Base-by-base conservation (phyloP, 1,284 basidiomycete species). In the Fomitopsis schrenkii region DNA sequence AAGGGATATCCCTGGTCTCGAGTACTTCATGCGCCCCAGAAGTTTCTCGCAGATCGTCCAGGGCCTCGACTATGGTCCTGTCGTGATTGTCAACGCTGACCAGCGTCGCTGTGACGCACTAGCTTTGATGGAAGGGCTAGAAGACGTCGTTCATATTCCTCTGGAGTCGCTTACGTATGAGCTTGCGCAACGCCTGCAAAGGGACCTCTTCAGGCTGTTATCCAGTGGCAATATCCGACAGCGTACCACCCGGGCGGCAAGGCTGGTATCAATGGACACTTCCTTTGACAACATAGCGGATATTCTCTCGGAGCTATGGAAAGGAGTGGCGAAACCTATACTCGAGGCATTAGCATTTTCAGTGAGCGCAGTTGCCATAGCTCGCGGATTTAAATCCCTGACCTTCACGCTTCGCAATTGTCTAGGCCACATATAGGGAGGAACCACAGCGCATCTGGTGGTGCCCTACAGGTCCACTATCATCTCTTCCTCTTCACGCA, bases 401-500 rank as follows among this genome's bases (percentile, higher is more conserved):
- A 33, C 30, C 30, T 33, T 33, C 30, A 33, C 2, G 30, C 30
- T 33, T 8, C 2, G 8, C 30, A 33, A 33, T 3, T 33, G 30
- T 33, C 30, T 33, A 33, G 30, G 30, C 30, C 33, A 10, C 30
- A 8, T 5, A 48, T 33, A 7, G 7, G 10, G 15, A 17, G 30
- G 36, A 46, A 17, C 55, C 44, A 15, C 59, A 61, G 1, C 68
- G 67, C 5, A 45, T 70, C 2, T 68, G 64, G 61, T 70, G 69
- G 67, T 69, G 66, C 45, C 62, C 65, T 7, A 68, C 70, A 17
- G 70, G 70, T 14, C 61, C 64, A 7, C 62, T 71, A 1, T 58
- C 67, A 19, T 62, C 61, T n/a, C 63, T 70, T 15, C 69, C 70
- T 6, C 58, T 71, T 19, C 70, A 71, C 46, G 70, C 70, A 15